Conservation (phyloP, 305 asterid genomes). For the Rubia occidens region DNA sequence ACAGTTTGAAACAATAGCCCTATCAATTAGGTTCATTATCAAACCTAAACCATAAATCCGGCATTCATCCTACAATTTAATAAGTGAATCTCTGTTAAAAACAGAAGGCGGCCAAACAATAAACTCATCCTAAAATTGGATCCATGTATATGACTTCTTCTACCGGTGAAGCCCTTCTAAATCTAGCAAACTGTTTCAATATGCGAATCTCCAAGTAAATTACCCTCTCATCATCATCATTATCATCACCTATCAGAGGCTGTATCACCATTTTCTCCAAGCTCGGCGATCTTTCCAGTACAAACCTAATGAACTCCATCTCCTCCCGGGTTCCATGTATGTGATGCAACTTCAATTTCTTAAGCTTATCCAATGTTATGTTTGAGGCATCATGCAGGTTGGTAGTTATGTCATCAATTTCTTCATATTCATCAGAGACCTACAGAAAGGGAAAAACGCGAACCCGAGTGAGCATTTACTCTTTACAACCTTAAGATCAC, state of each 20-base stretch:
- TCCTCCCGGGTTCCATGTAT: slow-evolving; percentile 14
- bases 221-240: not conserved
- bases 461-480: too few species aligned
- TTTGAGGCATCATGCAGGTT: slow-evolving; percentile 8
- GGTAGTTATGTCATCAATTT: not conserved
- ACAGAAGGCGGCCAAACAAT: too few species aligned
- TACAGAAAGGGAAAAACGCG: too few species aligned
- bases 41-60: too few species aligned
- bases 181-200: slow-evolving; percentile 7
- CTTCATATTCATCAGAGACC: too few species aligned
- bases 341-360: slow-evolving; percentile 13
- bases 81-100: too few species aligned
- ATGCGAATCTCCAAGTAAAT: not conserved
- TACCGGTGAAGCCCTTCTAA: slow-evolving; percentile 16
- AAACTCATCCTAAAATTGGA: not conserved
- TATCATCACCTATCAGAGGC: not conserved
- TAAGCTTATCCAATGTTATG: slow-evolving; percentile 16
- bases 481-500: not conserved
- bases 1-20: not conserved
- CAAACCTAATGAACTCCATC: slow-evolving; percentile 18
- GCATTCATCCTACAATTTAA: too few species aligned
- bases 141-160: slow-evolving; percentile 13
- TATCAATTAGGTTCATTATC: not conserved
- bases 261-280: slow-evolving; percentile 17
- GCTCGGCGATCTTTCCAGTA: slow-evolving; percentile 17